Evolutionary conservation across 257 asterid genomes (phyloP), one percentile per base, ranked within the genome.

Genomic region (Anisodus tanguticus): DNA sequence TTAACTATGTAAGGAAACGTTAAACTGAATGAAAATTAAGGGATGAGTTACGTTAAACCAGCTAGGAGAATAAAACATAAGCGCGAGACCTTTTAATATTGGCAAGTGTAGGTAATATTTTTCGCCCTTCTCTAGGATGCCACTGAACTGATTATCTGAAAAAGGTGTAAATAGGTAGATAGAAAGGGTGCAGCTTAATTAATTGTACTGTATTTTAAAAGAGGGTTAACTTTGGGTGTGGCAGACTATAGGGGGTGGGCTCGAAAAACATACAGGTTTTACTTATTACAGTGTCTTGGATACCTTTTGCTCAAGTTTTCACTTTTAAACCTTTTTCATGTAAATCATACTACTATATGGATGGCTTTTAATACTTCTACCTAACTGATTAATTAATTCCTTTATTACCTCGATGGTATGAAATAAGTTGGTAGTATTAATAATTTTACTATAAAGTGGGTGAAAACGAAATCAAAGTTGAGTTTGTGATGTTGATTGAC

Each of bases 161-260:
- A n/a, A 71, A 71, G n/a, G n/a, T 45, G 9, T 4, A 5, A 47
- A 11, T 19, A 47, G 0, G 41, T 10, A 5, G 37, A 16, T 72
- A 72, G 35, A 72, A 47, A 19, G 59, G 41, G 39, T 72, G 80
- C 41, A 47, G 6, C 16, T 70, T 43, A 8, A 8, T 43, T 69
- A 39, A 70, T 43, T 70, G 16, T 9, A 16, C n/a, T 19, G 41
- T 47, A 2, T 41, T 19, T 72, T 47, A 47, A 47, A 72, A 47
- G 41, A 47, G 59, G 80, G 59, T 72, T 72, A 54, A 54, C 71
- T 54, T 53, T 67, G 47, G 12, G 8, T 2, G 41, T 66, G 37
- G 55, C 68, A 53, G 58, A 55, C 8, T 41, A 58, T 6, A 9
- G 6, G 19, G 57, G 79, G 16, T n/a, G 86, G 39, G 83, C 79